These are phyloP conservation scores for Suillus brevipes DNA, from an alignment of 768 basidiomycete genomes.

Conservation along the genomic window DNA sequence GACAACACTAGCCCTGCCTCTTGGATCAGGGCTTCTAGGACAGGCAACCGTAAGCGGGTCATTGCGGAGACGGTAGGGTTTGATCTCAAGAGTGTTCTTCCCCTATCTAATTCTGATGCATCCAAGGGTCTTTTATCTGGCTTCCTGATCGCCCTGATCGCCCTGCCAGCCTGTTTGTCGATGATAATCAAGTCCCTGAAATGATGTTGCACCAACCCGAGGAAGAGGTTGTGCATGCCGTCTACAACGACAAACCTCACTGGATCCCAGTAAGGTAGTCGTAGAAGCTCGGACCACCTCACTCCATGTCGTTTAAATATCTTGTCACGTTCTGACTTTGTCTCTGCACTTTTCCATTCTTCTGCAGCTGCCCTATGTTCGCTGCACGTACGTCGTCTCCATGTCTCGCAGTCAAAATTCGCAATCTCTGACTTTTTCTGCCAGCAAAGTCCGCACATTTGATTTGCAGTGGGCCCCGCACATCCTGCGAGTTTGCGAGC, in stretches of 20 bases:
- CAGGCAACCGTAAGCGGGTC: background rate
- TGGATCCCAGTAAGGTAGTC: constrained; percentile 37
- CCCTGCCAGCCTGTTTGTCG: constrained; percentile 5
- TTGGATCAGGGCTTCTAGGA: constrained; percentile 2
- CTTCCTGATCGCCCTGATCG: background rate
- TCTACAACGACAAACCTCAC: constrained; percentile 31
- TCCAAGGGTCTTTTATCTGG: background rate
- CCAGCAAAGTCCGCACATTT: constrained; percentile 8
- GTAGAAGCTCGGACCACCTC: constrained; percentile 29
- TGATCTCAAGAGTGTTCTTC: background rate
- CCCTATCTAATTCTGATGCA: constrained; percentile 2
- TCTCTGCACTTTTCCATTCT: constrained; percentile 20
- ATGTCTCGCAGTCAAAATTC: constrained; percentile 6
- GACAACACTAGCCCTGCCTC: constrained; percentile 1
- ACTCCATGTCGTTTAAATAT: constrained; percentile 21
- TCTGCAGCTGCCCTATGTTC: constrained; percentile 16
- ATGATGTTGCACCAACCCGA: too few relatives aligned
- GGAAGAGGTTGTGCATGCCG: constrained; percentile 37
- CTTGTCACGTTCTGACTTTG: background rate
- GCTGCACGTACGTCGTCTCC: constrained; percentile 11
- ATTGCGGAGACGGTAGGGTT: background rate
- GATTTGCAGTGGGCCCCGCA: background rate
- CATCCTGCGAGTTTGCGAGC: constrained; percentile 28
- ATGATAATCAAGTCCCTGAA: constrained; percentile 14
- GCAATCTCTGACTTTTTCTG: constrained; percentile 10